Base-by-base conservation (phyloP, 2,329 filamentous ascomycete genomes). In the Juglanconis oblonga region DNA sequence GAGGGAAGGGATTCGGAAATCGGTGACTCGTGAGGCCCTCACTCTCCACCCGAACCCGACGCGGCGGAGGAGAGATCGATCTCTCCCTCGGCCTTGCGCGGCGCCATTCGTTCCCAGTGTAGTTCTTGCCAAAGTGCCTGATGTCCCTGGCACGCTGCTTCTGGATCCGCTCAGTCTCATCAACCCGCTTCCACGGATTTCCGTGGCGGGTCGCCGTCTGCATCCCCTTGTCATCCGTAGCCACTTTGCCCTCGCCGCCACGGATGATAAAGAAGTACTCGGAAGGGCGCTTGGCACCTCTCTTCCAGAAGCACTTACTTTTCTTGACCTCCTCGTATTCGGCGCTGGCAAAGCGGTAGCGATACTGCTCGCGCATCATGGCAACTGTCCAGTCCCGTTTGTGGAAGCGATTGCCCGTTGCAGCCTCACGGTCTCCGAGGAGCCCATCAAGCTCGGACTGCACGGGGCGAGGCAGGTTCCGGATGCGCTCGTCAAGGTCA, bases 321-420 rank as follows among this genome's bases (percentile, higher is more conserved):
- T 61, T 65, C 55, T 66, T 68, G 8, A 67, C 65, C n/a, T 64
- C 63, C 42, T 64, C 24, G 32, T 60, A 55, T 2, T 63, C 56
- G 32, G 66, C 31, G 10, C 38, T 40, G 32, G 64, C 59, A 33
- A 71, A 71, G 5, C 68, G 66, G 29, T 64, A 61, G 52, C 55
- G 62, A 7, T 64, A 64, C 52, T 68, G 67, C 60, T 68, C 64
- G 24, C 59, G 64, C 64, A 71, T 56, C 7, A 63, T 55, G 36
- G 59, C 67, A 24, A 71, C 65, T 1, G 67, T 68, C 67, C 68
- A 71, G 24, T 65, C 64, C 10, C 70, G 59, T 3, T 59, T 63
- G 49, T 64, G 68, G 54, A 62, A 67, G 3, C 50, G 53, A 24
- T 65, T 70, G 8, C 66, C 67, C 0, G 68, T 63, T 1, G 64